Conservation (phyloP, 345 rosid genomes). For the Lagerstroemia speciosa region DNA sequence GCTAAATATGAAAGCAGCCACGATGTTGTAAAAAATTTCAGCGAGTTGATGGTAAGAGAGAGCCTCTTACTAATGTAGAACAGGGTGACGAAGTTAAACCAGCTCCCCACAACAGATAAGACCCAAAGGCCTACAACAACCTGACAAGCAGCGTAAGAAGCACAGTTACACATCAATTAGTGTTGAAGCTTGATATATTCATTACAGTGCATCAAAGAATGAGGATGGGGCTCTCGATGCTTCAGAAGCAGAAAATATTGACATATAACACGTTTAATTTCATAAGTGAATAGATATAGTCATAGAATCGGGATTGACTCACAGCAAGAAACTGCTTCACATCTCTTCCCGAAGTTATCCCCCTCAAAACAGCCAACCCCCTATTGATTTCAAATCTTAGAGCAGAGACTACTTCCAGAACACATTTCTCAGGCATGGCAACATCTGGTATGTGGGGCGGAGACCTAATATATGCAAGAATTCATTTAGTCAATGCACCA, state of each 20-base stretch:
- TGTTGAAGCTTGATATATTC: neutral
- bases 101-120: conserved; percentile 59
- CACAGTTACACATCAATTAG: neutral
- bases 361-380: conserved; percentile 34
- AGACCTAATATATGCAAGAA: conserved; percentile 21
- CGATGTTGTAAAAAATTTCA: neutral
- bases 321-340: conserved; percentile 59
- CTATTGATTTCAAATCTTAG: conserved; percentile 40
- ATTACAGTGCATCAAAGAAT: neutral
- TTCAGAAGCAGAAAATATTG: neutral
- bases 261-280: neutral
- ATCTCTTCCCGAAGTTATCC: conserved; percentile 53
- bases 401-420: conserved; percentile 38
- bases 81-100: conserved; percentile 66
- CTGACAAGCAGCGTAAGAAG: conserved; percentile 25
- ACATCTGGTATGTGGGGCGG: conserved; percentile 52
- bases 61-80: conserved; percentile 53
- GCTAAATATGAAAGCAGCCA: neutral
- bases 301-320: conserved; percentile 15
- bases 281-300: neutral
- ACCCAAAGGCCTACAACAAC: conserved; percentile 75
- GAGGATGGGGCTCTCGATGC: neutral
- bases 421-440: conserved; percentile 35
- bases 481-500: neutral
- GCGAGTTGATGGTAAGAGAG: neutral